Evolutionary conservation across 2,329 filamentous ascomycete genomes (phyloP), one percentile per base, ranked within the genome.

Genomic region (Huntiella moniliformis): DNA sequence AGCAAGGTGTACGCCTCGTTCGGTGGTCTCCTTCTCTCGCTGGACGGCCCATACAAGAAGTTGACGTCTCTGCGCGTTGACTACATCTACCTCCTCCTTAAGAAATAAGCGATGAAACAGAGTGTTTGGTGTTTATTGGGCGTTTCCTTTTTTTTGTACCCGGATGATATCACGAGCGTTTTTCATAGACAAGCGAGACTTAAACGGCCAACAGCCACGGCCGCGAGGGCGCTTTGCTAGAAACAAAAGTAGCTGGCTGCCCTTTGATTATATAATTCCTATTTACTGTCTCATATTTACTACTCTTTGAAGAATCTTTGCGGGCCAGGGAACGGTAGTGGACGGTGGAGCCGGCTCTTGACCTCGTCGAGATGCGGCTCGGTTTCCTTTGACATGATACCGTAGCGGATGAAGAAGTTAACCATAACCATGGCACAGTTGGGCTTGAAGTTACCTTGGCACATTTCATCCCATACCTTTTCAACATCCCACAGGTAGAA

Each of bases 1-100:
- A 96, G 88, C 60, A 92, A 94, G 61, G 84, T 86, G 22, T 98
- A 88, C 63, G 73, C 92, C 54, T 94, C 86, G 1, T 98, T 95
- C 56, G 91, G 91, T 41, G 91, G 91, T 5, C 67, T 98, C 52
- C 65, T 98, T 56, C 79, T 96, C 65, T 85, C 81, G 56, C 71
- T 98, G 47, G 82, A 94, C 57, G 91, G 92, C 4, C 91, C 91
- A 2, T 91, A 93, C 63, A 92, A 91, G 70, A 95, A 94, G 68
- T 74, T 98, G 52, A 92, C 82, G 32, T 82, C 86, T 22, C 65
- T 98, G 57, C 77, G 86, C 56, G 88, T 95, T 56, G 91, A 98
- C 61, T 80, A 94, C 58, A 77, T 92, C 52, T 98, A 98, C 60
- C 73, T 98, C 51, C 71, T 96, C 50, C 68, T 93, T 55, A 98